Evolutionary conservation across 306 rosid genomes (phyloP).

Genomic region (Gleditsia sinensis): DNA sequence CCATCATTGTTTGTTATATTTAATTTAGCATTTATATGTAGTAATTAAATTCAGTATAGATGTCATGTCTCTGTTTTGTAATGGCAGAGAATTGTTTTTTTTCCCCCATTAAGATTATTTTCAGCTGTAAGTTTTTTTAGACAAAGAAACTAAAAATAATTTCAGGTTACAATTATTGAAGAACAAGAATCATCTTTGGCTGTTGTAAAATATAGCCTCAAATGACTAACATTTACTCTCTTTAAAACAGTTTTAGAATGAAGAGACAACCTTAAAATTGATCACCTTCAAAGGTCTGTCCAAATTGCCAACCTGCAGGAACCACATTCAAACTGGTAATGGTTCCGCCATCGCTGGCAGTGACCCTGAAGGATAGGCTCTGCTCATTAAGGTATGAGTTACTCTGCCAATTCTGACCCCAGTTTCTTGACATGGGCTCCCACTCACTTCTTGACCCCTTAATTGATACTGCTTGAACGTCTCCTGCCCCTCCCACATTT

Average conservation of each 20-base stretch:
- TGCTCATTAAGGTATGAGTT: slow-evolving; percentile 58
- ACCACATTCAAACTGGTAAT: slow-evolving; percentile 44
- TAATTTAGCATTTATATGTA: too few species aligned
- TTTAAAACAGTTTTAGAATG: not conserved
- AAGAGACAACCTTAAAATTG: slow-evolving; percentile 41
- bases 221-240: too few species aligned
- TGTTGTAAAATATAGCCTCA: too few species aligned
- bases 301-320: slow-evolving; percentile 61
- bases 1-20: too few species aligned
- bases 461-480: slow-evolving; percentile 58
- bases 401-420: slow-evolving; percentile 83
- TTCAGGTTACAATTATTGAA: too few species aligned
- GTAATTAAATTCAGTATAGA: too few species aligned
- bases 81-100: too few species aligned
- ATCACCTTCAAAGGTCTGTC: slow-evolving; percentile 54
- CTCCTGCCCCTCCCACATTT: slow-evolving; percentile 72
- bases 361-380: slow-evolving; percentile 56
- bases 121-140: too few species aligned
- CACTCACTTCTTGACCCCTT: slow-evolving; percentile 62
- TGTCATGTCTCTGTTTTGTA: too few species aligned
- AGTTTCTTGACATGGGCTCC: slow-evolving; percentile 61
- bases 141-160: too few species aligned
- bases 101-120: too few species aligned
- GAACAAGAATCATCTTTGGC: too few species aligned
- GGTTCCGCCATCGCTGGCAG: slow-evolving; percentile 61